Conservation (phyloP, 2,329 filamentous ascomycete genomes). For the Clonostachys rhizophaga region DNA sequence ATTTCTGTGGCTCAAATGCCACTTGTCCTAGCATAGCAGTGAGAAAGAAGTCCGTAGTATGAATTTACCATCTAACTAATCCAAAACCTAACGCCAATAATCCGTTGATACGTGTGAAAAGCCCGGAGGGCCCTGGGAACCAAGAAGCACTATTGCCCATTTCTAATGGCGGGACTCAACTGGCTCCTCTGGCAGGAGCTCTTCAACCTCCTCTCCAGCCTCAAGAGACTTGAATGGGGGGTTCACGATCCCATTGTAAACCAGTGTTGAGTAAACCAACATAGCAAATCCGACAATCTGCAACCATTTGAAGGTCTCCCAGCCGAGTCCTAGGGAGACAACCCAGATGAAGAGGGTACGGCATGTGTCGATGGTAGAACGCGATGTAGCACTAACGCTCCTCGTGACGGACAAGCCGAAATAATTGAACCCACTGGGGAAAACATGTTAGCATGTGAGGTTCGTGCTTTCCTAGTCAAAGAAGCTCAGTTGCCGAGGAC, state of each 20-base stretch:
- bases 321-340: conserved; percentile 85
- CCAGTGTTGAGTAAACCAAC: conserved; percentile 91
- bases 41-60: too few species aligned
- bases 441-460: conserved; percentile 9
- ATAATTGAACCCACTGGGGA: conserved; percentile 86
- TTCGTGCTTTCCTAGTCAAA: not conserved
- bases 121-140: too few species aligned
- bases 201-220: conserved; percentile 47
- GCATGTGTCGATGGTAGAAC: conserved; percentile 96
- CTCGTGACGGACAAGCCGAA: conserved; percentile 93
- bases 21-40: too few species aligned
- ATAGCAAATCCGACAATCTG: conserved; percentile 86
- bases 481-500: not conserved
- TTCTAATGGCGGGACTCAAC: conserved; percentile 57
- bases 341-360: conserved; percentile 98
- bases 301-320: conserved; percentile 97
- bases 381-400: conserved; percentile 83
- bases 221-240: conserved; percentile 71
- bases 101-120: too few species aligned
- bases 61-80: too few species aligned
- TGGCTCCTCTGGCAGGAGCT: conserved; percentile 75
- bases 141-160: too few species aligned
- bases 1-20: too few species aligned
- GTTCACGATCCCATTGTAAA: conserved; percentile 91
- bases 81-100: too few species aligned